Evolutionary conservation across 164 flowering plant genomes (phyloP), one percentile per base, ranked within the genome.

Genomic region (Magnolia officinalis): DNA sequence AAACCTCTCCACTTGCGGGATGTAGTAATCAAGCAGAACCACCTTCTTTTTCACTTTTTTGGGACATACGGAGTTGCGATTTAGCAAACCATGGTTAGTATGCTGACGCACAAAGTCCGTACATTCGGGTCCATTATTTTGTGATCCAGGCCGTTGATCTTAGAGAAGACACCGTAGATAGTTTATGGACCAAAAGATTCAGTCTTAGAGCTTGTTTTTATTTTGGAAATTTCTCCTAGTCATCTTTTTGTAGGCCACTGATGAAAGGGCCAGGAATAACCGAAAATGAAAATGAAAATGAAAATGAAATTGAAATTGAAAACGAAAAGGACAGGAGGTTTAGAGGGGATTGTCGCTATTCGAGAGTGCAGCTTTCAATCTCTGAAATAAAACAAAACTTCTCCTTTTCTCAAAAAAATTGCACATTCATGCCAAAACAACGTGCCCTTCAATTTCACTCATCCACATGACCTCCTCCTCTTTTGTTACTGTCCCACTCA

Each of bases 361-460:
- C 49, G 13, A n/a, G 4, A 68, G 71, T 37, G 71, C 29, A 11
- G 71, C 71, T 68, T 68, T 68, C 71, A 31, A 29, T 68, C 71
- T 18, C 50, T 11, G 18, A 37, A 68, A 68, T 31, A 37, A 37
- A 68, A 29, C 71, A 68, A 68, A 68, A 68, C n/a, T 14, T 29
- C 71, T 68, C 71, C 71, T 68, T 31, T 31, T 68, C 16, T 68
- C 50, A 31, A 68, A 19, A 67, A 68, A 55, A 29, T 68, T 9
- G 50, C n/a, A 68, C 16, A 16, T 13, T 29, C 71, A 68, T 13
- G 71, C 14, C 9, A 14, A 6, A 29, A 29, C 71, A 68, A 29
- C 71, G 16, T 26, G 49, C 71, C 71, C 71, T 19, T 31, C 50
- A 37, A 68, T 24, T 37, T 68, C 49, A 29, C 18, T 68, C 71